A percentile compares a stretch with the other conserved stretches of the same genome.
These are phyloP conservation scores for Whalleya microplaca DNA, from an alignment of 2,329 filamentous ascomycete genomes.

Conservation along the genomic window DNA sequence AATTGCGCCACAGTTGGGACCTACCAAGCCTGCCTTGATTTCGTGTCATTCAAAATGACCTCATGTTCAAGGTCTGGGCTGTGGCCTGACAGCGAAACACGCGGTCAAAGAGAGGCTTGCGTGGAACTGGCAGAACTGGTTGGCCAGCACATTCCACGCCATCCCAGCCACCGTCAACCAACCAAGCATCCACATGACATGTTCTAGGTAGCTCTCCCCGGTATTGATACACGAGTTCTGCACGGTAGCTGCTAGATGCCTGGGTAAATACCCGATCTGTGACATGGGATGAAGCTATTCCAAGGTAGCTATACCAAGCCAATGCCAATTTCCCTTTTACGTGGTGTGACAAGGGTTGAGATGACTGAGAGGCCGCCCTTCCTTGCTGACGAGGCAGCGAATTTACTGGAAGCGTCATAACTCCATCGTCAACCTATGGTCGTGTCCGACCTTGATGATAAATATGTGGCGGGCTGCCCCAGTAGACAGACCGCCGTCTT, in stretches of 20 bases:
- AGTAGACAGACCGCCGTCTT: neutral
- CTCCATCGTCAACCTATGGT: neutral
- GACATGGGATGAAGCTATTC: slow-evolving; percentile 4
- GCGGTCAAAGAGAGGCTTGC: slow-evolving; percentile 12
- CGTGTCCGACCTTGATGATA: neutral
- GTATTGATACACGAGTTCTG: slow-evolving; percentile 4
- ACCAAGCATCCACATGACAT: slow-evolving; percentile 13
- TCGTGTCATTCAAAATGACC: slow-evolving; percentile 10
- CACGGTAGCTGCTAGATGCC: slow-evolving; percentile 14
- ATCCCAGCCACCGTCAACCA: neutral
- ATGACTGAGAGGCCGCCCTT: neutral
- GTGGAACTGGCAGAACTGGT: slow-evolving; percentile 14
- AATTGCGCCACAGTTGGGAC: neutral
- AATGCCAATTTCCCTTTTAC: neutral
- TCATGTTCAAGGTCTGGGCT: slow-evolving; percentile 10
- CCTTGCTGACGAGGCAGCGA: neutral
- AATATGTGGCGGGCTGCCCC: neutral
- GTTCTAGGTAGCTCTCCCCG: neutral
- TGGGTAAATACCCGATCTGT: slow-evolving; percentile 19
- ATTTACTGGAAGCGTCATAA: neutral
- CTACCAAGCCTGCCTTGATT: neutral
- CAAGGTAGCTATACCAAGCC: neutral
- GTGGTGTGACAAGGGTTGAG: neutral
- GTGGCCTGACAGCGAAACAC: slow-evolving; percentile 20
- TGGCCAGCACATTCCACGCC: slow-evolving; percentile 17